Base-by-base conservation (phyloP, 1,139 yeast species). In the Saccharomycopsis hybrid region DNA sequence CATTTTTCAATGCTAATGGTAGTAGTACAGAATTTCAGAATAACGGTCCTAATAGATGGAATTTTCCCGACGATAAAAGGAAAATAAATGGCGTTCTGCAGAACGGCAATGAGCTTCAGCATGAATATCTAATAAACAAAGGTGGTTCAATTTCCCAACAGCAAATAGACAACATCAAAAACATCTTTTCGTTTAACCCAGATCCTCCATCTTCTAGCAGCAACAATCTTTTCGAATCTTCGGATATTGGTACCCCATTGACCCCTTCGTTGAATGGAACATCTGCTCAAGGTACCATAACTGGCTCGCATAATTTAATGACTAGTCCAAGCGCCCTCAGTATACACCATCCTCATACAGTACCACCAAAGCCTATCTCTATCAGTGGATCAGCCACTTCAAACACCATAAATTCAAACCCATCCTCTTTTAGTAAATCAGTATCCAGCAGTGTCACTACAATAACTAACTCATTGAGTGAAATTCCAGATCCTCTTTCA, bases 141-240 rank as follows among this genome's bases (percentile, higher is more conserved):
- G 39, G 39, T n/a, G 39, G 39, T 7, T 8, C 37, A 13, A 42
- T 41, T 8, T 47, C 46, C 29, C 51, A 48, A 8, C 27, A 40
- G n/a, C 51, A 51, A 40, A 41, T 50, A 25, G 53, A 49, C 8
- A 41, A 36, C 27, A 47, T 52, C 43, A 39, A 44, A n/a, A 52
- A 37, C 33, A 49, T 52, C 8, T 52, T 52, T 41, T 39, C 44
- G 11, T 52, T 52, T 41, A 47, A 48, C 30, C 38, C 45, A 5
- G 33, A 41, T 7, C n/a, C 39, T 2, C 9, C 43, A 18, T 11
- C 43, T 11, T 11, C 43, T n/a, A 25, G 11, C 29, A 31, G 18
- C 40, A n/a, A 13, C 9, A 18, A 18, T 18, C 18, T 18, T 18
- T 31, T 28, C 38, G 49, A 42, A 8, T 3, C 9, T 18, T 32